These are phyloP conservation scores for Metschnikowia rubicola DNA, from an alignment of 805 yeast species.

Conservation along the genomic window DNA sequence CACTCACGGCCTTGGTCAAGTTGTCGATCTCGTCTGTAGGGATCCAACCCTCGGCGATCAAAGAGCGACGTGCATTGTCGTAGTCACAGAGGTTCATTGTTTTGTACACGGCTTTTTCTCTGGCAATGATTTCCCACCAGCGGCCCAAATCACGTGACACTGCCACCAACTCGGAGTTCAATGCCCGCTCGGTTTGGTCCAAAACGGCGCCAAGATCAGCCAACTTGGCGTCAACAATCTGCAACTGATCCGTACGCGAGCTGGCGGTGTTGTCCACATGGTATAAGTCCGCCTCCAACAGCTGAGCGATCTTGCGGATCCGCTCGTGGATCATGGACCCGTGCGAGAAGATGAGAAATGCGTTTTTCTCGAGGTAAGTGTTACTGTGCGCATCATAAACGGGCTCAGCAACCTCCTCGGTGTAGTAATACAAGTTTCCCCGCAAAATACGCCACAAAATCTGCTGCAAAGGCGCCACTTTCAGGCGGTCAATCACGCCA, in stretches of 20 bases:
- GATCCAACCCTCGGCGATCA: conserved; percentile 96
- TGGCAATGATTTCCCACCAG: conserved; percentile 45
- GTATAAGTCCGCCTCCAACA: conserved; percentile 79
- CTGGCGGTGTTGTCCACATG: conserved; percentile 45
- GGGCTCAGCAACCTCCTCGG: conserved; percentile 67
- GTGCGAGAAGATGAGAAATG: conserved; percentile 88
- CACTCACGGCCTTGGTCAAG: conserved; percentile 66
- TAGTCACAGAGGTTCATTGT: conserved; percentile 77
- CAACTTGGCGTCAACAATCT: conserved; percentile 25
- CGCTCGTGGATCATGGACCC: conserved; percentile 72
- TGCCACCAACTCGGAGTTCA: conserved; percentile 68
- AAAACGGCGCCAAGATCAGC: conserved; percentile 35
- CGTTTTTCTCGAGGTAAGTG: conserved; percentile 63
- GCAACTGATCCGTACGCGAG: conserved; percentile 30
- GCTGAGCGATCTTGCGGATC: conserved; percentile 80
- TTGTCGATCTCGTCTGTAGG: conserved; percentile 71
- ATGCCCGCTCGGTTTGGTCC: conserved; percentile 26
- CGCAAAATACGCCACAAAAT: conserved; percentile 90
- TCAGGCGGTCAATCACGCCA: conserved; percentile 77
- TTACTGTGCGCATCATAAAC: conserved; percentile 60
- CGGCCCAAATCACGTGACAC: conserved; percentile 69
- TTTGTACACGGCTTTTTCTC: conserved; percentile 81
- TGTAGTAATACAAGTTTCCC: conserved; percentile 82
- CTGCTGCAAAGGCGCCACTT: conserved; percentile 68
- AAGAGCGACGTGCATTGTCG: conserved; percentile 78